A percentile compares a stretch with the other conserved stretches of the same genome.
Evolutionary conservation across 2,329 filamentous ascomycete species (phyloP).

Genomic region (Phaeosphaeriaceae sp.): DNA sequence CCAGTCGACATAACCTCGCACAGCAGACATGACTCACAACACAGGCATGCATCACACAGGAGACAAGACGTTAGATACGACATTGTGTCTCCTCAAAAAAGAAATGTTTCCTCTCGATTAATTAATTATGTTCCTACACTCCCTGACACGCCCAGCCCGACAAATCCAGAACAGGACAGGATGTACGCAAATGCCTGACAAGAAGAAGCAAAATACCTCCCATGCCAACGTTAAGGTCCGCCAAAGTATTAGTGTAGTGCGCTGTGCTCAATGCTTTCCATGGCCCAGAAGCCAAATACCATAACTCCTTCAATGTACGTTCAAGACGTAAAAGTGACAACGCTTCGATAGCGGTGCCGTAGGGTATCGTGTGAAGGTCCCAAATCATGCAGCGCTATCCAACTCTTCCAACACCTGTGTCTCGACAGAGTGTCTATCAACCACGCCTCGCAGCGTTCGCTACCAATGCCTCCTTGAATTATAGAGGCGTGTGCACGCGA

Average conservation of each 20-base stretch:
- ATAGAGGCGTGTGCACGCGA: no score
- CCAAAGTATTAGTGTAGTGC: background rate
- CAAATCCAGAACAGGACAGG: background rate
- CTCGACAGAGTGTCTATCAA: no score
- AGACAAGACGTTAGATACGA: background rate
- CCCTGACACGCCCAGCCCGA: background rate
- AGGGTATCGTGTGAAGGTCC: background rate
- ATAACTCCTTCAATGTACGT: background rate
- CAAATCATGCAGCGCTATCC: background rate
- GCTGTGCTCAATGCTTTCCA: background rate
- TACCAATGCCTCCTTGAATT: no score
- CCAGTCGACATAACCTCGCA: no score
- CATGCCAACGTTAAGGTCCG: background rate
- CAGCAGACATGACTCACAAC: no score
- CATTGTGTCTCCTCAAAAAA: no score
- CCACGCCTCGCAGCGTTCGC: background rate
- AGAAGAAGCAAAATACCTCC: background rate
- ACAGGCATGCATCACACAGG: no score
- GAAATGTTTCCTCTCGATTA: background rate
- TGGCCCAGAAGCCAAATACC: background rate
- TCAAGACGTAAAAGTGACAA: background rate
- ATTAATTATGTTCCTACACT: background rate
- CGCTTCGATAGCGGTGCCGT: background rate
- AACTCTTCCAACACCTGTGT: background rate
- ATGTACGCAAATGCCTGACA: background rate